Base-by-base conservation (phyloP, 2,329 filamentous ascomycete species). In the Macrophomina tecta region DNA sequence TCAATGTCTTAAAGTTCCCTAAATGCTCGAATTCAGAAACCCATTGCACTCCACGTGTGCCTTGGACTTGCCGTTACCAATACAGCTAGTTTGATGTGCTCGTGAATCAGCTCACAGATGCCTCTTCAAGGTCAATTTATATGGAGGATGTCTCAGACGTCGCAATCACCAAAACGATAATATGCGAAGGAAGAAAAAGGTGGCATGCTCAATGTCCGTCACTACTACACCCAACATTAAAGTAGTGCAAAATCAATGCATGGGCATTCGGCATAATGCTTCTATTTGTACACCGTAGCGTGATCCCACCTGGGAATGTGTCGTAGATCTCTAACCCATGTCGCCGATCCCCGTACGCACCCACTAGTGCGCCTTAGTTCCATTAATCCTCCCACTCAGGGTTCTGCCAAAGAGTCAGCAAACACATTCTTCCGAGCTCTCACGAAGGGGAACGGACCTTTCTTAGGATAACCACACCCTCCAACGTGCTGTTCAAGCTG, bases 391-490 rank as follows among this genome's bases (percentile, higher is more conserved):
- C 74, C 81, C 81, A 83, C 55, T 82, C 80, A 32, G 81, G 80
- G 69, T 83, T 83, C 80, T 82, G 66, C 28, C 5, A 6, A 14
- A 55, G 12, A 48, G 67, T 75, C 69, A 72, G 72, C 23, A 14
- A 30, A 51, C 23, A n/a, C 45, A 34, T 5, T 38, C 36, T 38
- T 12, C 11, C 36, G 49, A 30, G 30, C 14, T 36, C 58, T 30
- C 30, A 28, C 9, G 40, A 42, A 64, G 6, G 5, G 18, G 48
- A 52, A 75, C 87, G 81, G 86, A 97, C 94, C 93, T 98, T 98
- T 85, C 91, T 91, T 80, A 99, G 84, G 79, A 99, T 98, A 66
- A 97, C 94, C 74, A 99, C 85, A 38, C 95, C 95, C 82, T 99
- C 95, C 69, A 99, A 85, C 64, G 90, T 97, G 82, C 89, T 95